Base-by-base conservation (phyloP, 2,329 filamentous ascomycete species). In the Colletotrichum shisoi region DNA sequence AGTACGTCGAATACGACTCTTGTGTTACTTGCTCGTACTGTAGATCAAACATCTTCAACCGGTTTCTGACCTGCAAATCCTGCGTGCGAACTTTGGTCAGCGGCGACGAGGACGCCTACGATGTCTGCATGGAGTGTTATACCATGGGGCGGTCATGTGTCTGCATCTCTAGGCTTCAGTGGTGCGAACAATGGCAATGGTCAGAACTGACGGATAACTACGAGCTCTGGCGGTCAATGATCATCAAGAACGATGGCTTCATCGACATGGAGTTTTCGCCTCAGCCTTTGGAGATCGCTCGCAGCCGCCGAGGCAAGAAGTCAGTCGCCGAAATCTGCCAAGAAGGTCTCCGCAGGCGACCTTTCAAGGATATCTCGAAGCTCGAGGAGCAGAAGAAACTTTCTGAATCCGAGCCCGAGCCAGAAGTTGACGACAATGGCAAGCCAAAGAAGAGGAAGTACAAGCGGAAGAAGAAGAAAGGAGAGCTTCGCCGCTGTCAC, bases 121-220 rank as follows among this genome's bases (percentile, higher is more conserved):
- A 99, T 76, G 85, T 99, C 24, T 99, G 95, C 74, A 94, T 99
- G 91, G 95, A 99, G 72, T 99, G 95, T 75, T 99, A 96, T 74
- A 91, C 89, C n/a, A 96, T 98, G 91, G 95, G 95, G 24, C 88
- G 95, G 58, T 97, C 94, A 52, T 99, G 95, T 75, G 87, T 87
- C 3, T 99, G 95, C 74, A 85, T 96, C 57, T 96, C 94, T 3
- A 89, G 88, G 12, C 85, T 97, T 12, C 88, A 87, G 68, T 99
- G 94, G 94, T 93, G 92, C 57, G 94, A 99, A 75, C 95, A 98
- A 75, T 97, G 94, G 85, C 82, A 86, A 13, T 98, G 94, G 94
- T 84, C 87, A 48, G 88, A 93, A 15, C 82, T 99, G 12, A 83
- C 88, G 0, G 82, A 88, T 57, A 90, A 91, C 67, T 93, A 98